These are phyloP conservation scores for Oryza longistaminata DNA, from an alignment of 176 grass and related monocot species.

Conservation along the genomic window DNA sequence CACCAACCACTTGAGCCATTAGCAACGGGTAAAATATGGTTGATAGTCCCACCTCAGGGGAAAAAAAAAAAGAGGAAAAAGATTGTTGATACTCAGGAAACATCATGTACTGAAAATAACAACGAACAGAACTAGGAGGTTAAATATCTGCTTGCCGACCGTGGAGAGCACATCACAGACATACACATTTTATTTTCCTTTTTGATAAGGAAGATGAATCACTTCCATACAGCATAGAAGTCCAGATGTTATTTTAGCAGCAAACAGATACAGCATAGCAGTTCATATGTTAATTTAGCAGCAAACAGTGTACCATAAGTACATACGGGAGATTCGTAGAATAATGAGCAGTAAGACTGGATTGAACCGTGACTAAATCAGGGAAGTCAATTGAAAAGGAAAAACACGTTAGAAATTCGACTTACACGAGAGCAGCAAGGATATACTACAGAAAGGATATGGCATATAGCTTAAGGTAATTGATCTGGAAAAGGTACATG, in stretches of 20 bases:
- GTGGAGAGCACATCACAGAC: neutral
- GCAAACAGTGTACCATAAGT: neutral
- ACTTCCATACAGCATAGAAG: neutral
- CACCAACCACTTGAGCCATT: neutral
- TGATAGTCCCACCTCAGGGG: neutral
- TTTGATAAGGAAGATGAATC: neutral
- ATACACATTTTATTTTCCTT: no score
- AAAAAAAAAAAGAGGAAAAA: neutral
- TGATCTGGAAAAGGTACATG: neutral
- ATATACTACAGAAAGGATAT: neutral
- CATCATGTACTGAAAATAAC: slow-evolving; percentile 10
- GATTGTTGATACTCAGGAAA: neutral
- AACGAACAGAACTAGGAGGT: neutral
- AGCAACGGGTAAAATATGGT: neutral
- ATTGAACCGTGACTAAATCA: neutral
- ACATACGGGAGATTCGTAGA: neutral
- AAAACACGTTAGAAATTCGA: neutral
- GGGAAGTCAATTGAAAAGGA: neutral
- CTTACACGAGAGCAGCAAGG: neutral
- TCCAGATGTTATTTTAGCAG: neutral
- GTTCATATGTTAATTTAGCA: neutral
- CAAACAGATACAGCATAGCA: neutral
- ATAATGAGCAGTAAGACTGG: neutral
- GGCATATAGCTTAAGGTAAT: neutral
- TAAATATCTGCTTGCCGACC: neutral